Base-by-base conservation (phyloP, 2,329 filamentous ascomycete genomes). In the Aspergillus quadrilineatus region DNA sequence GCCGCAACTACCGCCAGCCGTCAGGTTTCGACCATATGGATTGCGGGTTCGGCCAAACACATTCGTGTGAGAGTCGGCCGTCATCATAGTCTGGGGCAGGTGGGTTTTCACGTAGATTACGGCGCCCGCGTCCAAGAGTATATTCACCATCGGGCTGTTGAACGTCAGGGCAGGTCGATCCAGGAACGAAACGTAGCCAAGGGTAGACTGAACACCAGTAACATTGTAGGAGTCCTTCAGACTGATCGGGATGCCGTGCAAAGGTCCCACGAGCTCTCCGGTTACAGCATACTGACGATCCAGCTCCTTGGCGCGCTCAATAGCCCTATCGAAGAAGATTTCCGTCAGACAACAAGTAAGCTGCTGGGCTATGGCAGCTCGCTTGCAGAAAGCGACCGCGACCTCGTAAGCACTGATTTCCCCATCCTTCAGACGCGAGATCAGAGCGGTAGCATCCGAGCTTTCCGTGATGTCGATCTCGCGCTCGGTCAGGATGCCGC, bases 71-170 rank as follows among this genome's bases (percentile, higher is more conserved):
- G 66, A 67, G 26, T 68, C 83, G 72, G 9, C 77, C 75, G 67
- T 87, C 65, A 67, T 66, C 60, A 69, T 61, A 0, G 80, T 82
- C 59, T 84, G 81, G 1, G 87, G 86, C 1, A 89, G 76, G 61
- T 88, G 89, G 0, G 87, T 89, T 71, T 89, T 89, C 59, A 82
- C 81, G 59, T 88, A 87, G 4, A 85, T 71, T 0, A 89, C 79
- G 0, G 86, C 86, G 0, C 88, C 88, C 0, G 83, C 75, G 10
- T 76, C 73, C 2, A 82, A 73, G 3, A 89, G 67, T 0, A 87
- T 72, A 4, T 82, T 76, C 0, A 88, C 81, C 4, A 87, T 70
- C 0, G 79, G 76, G 0, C 82, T 79, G 65, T 87, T 82, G 7
- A 36, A 32, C 57, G 78, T 69, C 22, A 71, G 69, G 4, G 80